Conservation (phyloP, 495 filamentous ascomycete genomes). For the Penicillium roqueforti region DNA sequence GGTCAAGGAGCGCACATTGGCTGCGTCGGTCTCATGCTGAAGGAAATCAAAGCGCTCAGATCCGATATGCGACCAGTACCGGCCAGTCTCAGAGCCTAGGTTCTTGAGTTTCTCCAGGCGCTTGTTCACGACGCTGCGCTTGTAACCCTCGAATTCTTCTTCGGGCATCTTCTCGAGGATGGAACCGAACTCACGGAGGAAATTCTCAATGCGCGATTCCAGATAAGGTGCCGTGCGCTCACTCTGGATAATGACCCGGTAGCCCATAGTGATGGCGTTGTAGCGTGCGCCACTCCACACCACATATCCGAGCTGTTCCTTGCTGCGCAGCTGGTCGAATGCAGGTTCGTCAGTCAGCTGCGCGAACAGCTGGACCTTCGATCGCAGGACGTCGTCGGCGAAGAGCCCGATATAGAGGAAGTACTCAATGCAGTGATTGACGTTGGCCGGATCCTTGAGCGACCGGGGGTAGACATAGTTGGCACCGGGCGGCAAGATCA, state of each 20-base stretch:
- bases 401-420: conserved; percentile 75
- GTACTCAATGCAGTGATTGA: conserved; percentile 97
- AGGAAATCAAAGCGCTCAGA: conserved; percentile 89
- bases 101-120: conserved; percentile 91
- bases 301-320: conserved; percentile 96
- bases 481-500: conserved; percentile 72
- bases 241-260: conserved; percentile 90
- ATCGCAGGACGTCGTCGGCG: conserved; percentile 59
- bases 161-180: conserved; percentile 72
- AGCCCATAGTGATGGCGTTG: conserved; percentile 69
- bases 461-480: conserved; percentile 78
- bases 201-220: conserved; percentile 80
- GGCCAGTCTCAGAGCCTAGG: conserved; percentile 72
- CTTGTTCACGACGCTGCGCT: conserved; percentile 84
- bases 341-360: conserved; percentile 90
- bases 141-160: conserved; percentile 84
- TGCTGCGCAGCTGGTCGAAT: conserved; percentile 91
- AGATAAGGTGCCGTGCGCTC: conserved; percentile 79
- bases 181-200: conserved; percentile 62
- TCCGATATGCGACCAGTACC: conserved; percentile 80
- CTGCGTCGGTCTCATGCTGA: conserved; percentile 72
- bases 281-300: conserved; percentile 78
- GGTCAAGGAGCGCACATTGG: conserved; percentile 64
- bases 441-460: conserved; percentile 83
- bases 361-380: conserved; percentile 77